Percentiles rank a stretch among this genome's conserved stretches.
Evolutionary conservation across 2,329 filamentous ascomycete species (phyloP).

Genomic region (Trichoderma sp.): DNA sequence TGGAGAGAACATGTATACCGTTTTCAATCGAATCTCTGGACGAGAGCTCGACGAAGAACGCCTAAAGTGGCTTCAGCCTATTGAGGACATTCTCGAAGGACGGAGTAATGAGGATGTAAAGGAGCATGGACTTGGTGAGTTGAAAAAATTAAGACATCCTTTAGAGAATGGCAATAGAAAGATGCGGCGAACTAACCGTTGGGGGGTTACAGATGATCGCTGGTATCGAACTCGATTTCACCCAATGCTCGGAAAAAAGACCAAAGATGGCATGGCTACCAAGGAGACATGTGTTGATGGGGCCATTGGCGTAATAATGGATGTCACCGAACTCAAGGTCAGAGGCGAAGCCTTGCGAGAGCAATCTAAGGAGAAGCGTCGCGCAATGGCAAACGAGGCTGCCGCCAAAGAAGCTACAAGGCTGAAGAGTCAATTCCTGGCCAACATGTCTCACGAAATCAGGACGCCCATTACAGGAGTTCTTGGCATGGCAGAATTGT

Average conservation of each 20-base stretch:
- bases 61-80: slow-evolving; percentile 53
- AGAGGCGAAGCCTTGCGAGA: slow-evolving; percentile 61
- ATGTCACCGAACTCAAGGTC: slow-evolving; percentile 69
- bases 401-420: slow-evolving; percentile 78
- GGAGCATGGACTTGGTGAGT: slow-evolving; percentile 58
- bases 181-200: slow-evolving; percentile 3
- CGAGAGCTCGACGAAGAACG: slow-evolving; percentile 43
- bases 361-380: slow-evolving; percentile 67
- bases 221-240: slow-evolving; percentile 72
- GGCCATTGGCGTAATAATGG: slow-evolving; percentile 76
- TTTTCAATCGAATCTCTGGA: slow-evolving; percentile 55
- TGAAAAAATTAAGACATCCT: not conserved
- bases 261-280: slow-evolving; percentile 47
- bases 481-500: slow-evolving; percentile 74
- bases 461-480: slow-evolving; percentile 77
- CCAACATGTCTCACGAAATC: slow-evolving; percentile 81
- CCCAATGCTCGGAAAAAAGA: slow-evolving; percentile 59
- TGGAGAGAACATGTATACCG: slow-evolving; percentile 62
- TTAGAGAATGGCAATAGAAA: not conserved
- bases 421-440: slow-evolving; percentile 76
- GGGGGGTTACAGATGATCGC: slow-evolving; percentile 46
- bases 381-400: slow-evolving; percentile 69
- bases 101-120: slow-evolving; percentile 58
- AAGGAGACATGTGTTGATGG: slow-evolving; percentile 59
- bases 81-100: slow-evolving; percentile 65